Base-by-base conservation (phyloP, 1,139 yeast genomes). In the Arxiozyma slooffiae region DNA sequence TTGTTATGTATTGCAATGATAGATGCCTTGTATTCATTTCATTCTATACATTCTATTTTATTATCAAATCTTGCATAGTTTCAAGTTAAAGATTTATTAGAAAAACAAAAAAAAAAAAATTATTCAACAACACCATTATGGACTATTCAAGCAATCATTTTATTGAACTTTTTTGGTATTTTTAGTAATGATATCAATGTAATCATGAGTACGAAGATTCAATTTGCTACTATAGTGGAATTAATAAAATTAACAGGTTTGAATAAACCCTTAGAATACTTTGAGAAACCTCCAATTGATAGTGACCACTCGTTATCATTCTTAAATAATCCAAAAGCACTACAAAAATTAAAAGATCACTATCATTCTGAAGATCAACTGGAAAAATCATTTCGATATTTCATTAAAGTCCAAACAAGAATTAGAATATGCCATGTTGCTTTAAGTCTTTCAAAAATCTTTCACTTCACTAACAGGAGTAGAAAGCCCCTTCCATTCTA, bases 11-110 rank as follows among this genome's bases (percentile, higher is more conserved):
- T 89, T 79, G 85, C 95, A 1, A 85, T 95, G 22, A 79, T 89
- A 53, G 97, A 97, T 43, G 96, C 97, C 0, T 72, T 89, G 26
- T 87, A 87, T 61, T 80, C 86, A 1, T 87, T 85, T 67, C 95
- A 89, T 64, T 85, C 86, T 24, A 72, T 81, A 40, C 85, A 85
- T 62, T 85, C 96, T 0, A 75, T 84, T 58, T 73, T 85, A 21
- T 71, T 89, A 50, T 88, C 86, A 68, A 88, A 87, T 63, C 77
- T 88, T 50, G 80, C 95, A 11, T 79, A 92, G 62, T 81, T 78
- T 57, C 82, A 86, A 58, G 82, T 87, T 53, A 94, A 86, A 62
- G 80, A 80, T 55, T 82, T 80, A 60, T 76, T 88, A 69, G 95
- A 86, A 61, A 74, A 76, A 48, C 75, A 78, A 50, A 71, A 76